These are phyloP conservation scores for Xylaria intraflava DNA, from an alignment of 495 filamentous ascomycete species.

Conservation along the genomic window DNA sequence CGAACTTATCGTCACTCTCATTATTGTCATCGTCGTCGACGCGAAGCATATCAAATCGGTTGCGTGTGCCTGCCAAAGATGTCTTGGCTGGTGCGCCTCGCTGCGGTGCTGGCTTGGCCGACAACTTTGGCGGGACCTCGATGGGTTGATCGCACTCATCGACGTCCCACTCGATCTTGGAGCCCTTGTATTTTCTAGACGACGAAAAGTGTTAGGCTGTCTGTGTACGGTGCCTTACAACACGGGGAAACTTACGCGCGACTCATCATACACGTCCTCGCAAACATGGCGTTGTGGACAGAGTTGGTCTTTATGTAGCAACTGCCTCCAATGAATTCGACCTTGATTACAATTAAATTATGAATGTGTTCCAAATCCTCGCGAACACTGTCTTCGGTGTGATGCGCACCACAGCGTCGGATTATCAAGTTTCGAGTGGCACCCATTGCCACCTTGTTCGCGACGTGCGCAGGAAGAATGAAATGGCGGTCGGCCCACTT, in stretches of 20 bases:
- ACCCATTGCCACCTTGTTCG: slow-evolving; percentile 60
- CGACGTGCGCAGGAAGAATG: slow-evolving; percentile 57
- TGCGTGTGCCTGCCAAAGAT: slow-evolving; percentile 29
- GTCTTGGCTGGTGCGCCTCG: slow-evolving; percentile 32
- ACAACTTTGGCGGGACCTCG: slow-evolving; percentile 12
- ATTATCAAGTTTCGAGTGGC: slow-evolving; percentile 74
- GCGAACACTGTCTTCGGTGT: slow-evolving; percentile 60
- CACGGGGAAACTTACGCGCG: slow-evolving; percentile 34
- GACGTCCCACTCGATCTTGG: slow-evolving; percentile 61
- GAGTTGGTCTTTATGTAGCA: slow-evolving; percentile 70
- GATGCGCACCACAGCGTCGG: slow-evolving; percentile 45
- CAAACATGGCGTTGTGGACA: slow-evolving; percentile 67
- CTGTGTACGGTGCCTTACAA: background rate
- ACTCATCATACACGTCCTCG: slow-evolving; percentile 73
- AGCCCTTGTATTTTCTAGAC: slow-evolving; percentile 59
- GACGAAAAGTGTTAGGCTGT: background rate
- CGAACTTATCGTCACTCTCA: slow-evolving; percentile 26
- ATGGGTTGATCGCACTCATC: slow-evolving; percentile 70
- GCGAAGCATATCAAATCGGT: slow-evolving; percentile 62
- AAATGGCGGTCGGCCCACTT: slow-evolving; percentile 57
- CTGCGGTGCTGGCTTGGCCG: slow-evolving; percentile 28
- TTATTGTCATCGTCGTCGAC: slow-evolving; percentile 41
- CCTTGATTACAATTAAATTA: slow-evolving; percentile 63
- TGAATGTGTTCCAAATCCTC: slow-evolving; percentile 79
- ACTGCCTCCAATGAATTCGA: slow-evolving; percentile 51